phyloP scores from a whole-genome alignment of 768 basidiomycete genomes.

The Pisolithus microcarpus region DNA sequence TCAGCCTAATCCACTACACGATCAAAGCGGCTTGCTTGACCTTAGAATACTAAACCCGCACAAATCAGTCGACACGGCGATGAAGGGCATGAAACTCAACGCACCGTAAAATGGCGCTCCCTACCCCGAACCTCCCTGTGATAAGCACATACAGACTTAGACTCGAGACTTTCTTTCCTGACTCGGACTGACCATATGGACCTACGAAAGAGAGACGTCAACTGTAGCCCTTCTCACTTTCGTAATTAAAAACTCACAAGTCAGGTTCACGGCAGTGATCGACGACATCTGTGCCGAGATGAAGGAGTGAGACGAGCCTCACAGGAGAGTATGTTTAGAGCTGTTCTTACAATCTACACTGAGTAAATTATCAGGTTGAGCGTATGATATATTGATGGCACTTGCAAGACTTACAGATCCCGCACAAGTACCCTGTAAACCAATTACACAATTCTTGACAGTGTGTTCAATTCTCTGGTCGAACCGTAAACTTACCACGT shows the following conservation, averaged over 20 bases:
- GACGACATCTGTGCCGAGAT: slow-evolving; percentile 52
- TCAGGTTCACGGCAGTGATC: slow-evolving; percentile 68
- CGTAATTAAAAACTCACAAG: slow-evolving; percentile 45
- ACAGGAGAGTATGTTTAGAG: not conserved
- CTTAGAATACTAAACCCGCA: slow-evolving; percentile 62
- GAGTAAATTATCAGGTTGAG: slow-evolving; percentile 1
- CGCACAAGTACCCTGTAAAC: slow-evolving; percentile 56
- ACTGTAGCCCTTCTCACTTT: not conserved
- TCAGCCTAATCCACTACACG: no score
- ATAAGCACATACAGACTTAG: slow-evolving; percentile 17
- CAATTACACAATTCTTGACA: slow-evolving; percentile 3
- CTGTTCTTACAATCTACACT: slow-evolving; percentile 64
- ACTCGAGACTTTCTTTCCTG: slow-evolving; percentile 17
- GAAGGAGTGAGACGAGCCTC: not conserved
- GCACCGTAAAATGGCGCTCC: slow-evolving; percentile 77
- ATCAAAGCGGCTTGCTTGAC: slow-evolving; percentile 28
- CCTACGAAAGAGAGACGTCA: slow-evolving; percentile 30
- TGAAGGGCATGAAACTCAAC: slow-evolving; percentile 16
- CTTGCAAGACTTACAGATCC: slow-evolving; percentile 52
- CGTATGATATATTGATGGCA: not conserved
- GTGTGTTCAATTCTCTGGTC: no score
- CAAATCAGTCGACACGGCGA: not conserved
- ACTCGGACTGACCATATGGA: slow-evolving; percentile 68
- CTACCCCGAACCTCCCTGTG: slow-evolving; percentile 84
- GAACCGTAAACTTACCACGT: slow-evolving; percentile 38